Evolutionary conservation across 2,329 filamentous ascomycete genomes (phyloP).

Genomic region (Fusarium chlamydosporum): DNA sequence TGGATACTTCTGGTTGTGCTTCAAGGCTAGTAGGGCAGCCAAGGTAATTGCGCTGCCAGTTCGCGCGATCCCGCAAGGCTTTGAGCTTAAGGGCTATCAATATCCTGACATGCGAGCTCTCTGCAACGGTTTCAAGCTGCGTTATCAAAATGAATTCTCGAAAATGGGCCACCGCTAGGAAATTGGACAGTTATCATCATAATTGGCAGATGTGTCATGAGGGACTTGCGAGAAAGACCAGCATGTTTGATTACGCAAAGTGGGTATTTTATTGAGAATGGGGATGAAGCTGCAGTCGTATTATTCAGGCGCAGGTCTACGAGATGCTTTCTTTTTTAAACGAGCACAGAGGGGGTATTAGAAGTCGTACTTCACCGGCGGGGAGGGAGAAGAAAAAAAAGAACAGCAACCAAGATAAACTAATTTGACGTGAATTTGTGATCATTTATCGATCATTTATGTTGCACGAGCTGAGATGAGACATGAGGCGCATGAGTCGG

Average conservation of each 20-base stretch:
- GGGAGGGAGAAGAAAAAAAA: not conserved
- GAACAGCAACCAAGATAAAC: slow-evolving; percentile 28
- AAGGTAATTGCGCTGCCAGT: slow-evolving; percentile 84
- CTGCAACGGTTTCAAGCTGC: slow-evolving; percentile 96
- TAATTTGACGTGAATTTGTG: slow-evolving; percentile 36
- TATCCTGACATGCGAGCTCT: slow-evolving; percentile 96
- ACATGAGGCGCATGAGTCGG: not conserved
- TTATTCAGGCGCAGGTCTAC: slow-evolving; percentile 36
- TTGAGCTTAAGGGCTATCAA: slow-evolving; percentile 87
- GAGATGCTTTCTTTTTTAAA: slow-evolving; percentile 32
- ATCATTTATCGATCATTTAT: not conserved
- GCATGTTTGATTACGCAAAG: slow-evolving; percentile 35
- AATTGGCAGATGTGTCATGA: slow-evolving; percentile 5
- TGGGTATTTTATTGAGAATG: slow-evolving; percentile 18
- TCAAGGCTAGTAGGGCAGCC: slow-evolving; percentile 87
- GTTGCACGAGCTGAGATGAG: not conserved
- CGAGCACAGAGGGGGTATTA: slow-evolving; percentile 19
- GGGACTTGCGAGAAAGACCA: slow-evolving; percentile 3
- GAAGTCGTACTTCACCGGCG: slow-evolving; percentile 17
- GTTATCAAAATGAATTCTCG: slow-evolving; percentile 76
- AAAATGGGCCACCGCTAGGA: slow-evolving; percentile 66
- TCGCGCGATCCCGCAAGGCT: slow-evolving; percentile 92
- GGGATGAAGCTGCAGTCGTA: slow-evolving; percentile 36
- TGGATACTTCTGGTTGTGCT: slow-evolving; percentile 95
- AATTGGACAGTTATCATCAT: not conserved